phyloP scores from a whole-genome alignment of 1,284 basidiomycete species.

The Coriolopsis trogii region DNA sequence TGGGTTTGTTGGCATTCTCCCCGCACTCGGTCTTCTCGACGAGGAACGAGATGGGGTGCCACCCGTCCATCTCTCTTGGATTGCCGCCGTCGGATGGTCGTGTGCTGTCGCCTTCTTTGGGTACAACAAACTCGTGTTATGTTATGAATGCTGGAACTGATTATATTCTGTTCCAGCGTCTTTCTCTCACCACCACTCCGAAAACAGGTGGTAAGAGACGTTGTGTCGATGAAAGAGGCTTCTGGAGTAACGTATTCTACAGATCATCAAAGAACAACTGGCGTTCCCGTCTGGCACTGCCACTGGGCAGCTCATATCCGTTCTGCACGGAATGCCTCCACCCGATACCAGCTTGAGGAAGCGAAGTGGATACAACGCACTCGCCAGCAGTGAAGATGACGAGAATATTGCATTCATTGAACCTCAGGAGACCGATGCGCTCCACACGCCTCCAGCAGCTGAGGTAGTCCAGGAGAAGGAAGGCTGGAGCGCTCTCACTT shows the following conservation, averaged over 20 bases:
- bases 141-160: neutral
- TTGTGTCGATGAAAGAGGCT: too few relatives aligned
- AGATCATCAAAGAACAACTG: conserved; percentile 94
- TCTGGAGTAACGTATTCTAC: neutral
- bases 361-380: conserved; percentile 56
- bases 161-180: conserved; percentile 57
- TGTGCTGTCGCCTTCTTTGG: conserved; percentile 92
- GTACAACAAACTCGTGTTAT: conserved; percentile 43
- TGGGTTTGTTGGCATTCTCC: conserved; percentile 94
- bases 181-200: conserved; percentile 93
- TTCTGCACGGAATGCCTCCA: conserved; percentile 80
- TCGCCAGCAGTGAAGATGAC: conserved; percentile 40
- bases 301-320: conserved; percentile 92
- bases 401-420: conserved; percentile 28
- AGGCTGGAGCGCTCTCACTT: conserved; percentile 74
- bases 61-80: conserved; percentile 77
- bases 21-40: conserved; percentile 82
- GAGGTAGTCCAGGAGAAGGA: conserved; percentile 37
- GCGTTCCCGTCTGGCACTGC: conserved; percentile 96
- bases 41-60: conserved; percentile 75
- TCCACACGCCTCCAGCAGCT: conserved; percentile 11
- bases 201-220: conserved; percentile 81
- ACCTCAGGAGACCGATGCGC: conserved; percentile 20
- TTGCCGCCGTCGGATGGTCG: conserved; percentile 80
- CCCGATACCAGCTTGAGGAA: conserved; percentile 56